These are phyloP conservation scores for Penicillium sp. DNA, from an alignment of 2,329 filamentous ascomycete species.

Conservation along the genomic window DNA sequence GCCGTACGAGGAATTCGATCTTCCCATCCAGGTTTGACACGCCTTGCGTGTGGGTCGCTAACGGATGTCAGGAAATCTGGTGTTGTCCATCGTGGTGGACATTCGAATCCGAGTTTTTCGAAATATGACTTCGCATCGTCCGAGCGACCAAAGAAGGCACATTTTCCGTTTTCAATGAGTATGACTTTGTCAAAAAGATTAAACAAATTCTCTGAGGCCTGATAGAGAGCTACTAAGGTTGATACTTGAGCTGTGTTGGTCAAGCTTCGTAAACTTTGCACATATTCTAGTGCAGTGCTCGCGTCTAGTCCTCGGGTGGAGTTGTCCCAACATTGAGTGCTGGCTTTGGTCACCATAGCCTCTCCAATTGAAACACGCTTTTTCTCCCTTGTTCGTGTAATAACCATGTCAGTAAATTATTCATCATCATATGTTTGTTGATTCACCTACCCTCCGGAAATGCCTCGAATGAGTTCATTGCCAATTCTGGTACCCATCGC, in stretches of 20 bases:
- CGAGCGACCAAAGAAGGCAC: slow-evolving; percentile 69
- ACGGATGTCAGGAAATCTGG: slow-evolving; percentile 78
- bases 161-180: slow-evolving; percentile 67
- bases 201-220: slow-evolving; percentile 58
- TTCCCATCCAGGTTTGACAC: slow-evolving; percentile 58
- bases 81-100: slow-evolving; percentile 69
- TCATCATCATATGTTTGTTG: background rate
- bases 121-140: slow-evolving; percentile 69
- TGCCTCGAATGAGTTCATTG: slow-evolving; percentile 71
- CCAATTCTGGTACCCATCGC: slow-evolving; percentile 73
- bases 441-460: slow-evolving; percentile 58
- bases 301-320: slow-evolving; percentile 73
- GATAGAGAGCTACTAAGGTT: slow-evolving; percentile 69
- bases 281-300: slow-evolving; percentile 72
- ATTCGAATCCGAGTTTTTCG: slow-evolving; percentile 69
- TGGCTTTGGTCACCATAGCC: slow-evolving; percentile 67
- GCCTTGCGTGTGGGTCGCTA: slow-evolving; percentile 62
- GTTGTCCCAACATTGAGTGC: slow-evolving; percentile 74
- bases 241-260: slow-evolving; percentile 65
- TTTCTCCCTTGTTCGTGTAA: slow-evolving; percentile 48
- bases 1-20: slow-evolving; percentile 57
- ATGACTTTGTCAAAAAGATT: slow-evolving; percentile 68
- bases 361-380: slow-evolving; percentile 84
- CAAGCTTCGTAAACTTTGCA: slow-evolving; percentile 64
- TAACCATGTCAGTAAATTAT: background rate